Percentiles rank a stretch among this genome's conserved stretches.
Conservation (phyloP, 139 green algal genomes). For the Pedinophyceae sp. region DNA sequence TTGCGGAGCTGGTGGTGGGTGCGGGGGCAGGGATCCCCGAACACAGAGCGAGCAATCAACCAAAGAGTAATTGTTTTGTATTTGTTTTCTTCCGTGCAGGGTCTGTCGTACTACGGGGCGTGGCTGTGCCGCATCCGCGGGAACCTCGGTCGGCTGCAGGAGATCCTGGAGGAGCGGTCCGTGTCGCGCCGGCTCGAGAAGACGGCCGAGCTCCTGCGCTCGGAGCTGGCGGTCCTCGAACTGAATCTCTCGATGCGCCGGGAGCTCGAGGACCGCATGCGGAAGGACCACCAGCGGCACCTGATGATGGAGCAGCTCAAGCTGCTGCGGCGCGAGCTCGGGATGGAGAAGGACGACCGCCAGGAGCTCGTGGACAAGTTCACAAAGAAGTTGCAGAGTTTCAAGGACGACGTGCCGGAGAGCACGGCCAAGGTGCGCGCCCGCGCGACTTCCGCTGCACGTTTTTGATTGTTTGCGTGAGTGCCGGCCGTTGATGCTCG, state of each 20-base stretch:
- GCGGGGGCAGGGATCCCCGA: too few relatives aligned
- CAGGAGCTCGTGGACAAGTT: slow-evolving; percentile 67
- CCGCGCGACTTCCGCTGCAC: not conserved
- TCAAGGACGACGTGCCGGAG: slow-evolving; percentile 9
- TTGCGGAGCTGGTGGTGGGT: too few relatives aligned
- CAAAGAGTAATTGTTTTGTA: too few relatives aligned
- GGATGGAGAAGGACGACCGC: slow-evolving; percentile 96
- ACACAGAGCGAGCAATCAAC: too few relatives aligned
- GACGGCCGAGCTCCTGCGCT: too few relatives aligned
- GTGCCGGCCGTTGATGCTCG: not conserved
- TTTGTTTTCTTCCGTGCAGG: too few relatives aligned
- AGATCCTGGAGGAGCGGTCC: too few relatives aligned
- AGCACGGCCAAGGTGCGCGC: not conserved
- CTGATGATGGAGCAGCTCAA: slow-evolving; percentile 97
- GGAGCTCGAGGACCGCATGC: slow-evolving; percentile 93
- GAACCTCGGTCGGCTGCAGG: too few relatives aligned
- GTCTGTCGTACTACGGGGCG: too few relatives aligned
- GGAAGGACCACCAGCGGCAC: slow-evolving; percentile 84
- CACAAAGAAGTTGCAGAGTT: slow-evolving; percentile 22
- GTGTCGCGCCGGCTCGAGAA: too few relatives aligned
- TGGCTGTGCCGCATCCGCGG: too few relatives aligned
- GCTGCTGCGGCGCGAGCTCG: slow-evolving; percentile 93
- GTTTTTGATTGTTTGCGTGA: slow-evolving; percentile 1
- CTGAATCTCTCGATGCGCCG: slow-evolving; percentile 2
- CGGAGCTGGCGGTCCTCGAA: not conserved